Evolutionary conservation across 2,329 filamentous ascomycete species (phyloP), one percentile per base, ranked within the genome.

Genomic region (Tolypocladium tundrense): DNA sequence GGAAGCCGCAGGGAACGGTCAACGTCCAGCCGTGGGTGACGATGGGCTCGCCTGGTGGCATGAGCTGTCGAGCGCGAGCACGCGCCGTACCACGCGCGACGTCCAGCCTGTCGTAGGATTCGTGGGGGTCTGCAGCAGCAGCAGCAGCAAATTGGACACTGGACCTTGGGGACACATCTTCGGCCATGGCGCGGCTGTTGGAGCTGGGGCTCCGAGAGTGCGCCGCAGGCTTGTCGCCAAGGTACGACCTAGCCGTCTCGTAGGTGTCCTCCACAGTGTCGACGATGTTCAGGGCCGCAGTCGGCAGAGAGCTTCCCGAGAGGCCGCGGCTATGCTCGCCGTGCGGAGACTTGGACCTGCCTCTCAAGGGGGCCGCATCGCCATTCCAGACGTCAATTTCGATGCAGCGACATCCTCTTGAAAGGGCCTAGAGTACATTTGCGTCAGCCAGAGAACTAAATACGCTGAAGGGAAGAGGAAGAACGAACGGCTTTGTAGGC

Each of bases 361-460:
- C 64, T 6, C 69, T 70, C 6, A 68, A 70, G 4, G 72, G 68
- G 50, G 70, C 71, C 21, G 76, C 70, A 61, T 82, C 76, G 14
- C 91, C 90, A 70, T 97, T 90, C 89, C 92, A 96, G 3, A 97
- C 91, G 68, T 97, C 93, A 57, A 97, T 94, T 70, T 97, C 92
- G 53, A 97, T 91, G 67, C 91, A 97, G 60, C 92, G 85, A 67
- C 92, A 96, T 53, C 90, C 89, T 55, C 85, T 81, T 41, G 83
- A 77, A 14, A 97, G 83, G 14, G 88, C 87, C 81, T 90, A 48
- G 55, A 57, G 35, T 6, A 31, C 31, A 21, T 37, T 21, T 9
- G 10, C 19, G 48, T 43, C 27, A 58, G 42, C 24, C 6, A 21
- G 31, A 35, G 37, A 27, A 14, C 19, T 8, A 9, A 24, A 4